Conservation (phyloP, 371 early-diverging fungal genomes). For the Syncephalastrum contaminatum region DNA sequence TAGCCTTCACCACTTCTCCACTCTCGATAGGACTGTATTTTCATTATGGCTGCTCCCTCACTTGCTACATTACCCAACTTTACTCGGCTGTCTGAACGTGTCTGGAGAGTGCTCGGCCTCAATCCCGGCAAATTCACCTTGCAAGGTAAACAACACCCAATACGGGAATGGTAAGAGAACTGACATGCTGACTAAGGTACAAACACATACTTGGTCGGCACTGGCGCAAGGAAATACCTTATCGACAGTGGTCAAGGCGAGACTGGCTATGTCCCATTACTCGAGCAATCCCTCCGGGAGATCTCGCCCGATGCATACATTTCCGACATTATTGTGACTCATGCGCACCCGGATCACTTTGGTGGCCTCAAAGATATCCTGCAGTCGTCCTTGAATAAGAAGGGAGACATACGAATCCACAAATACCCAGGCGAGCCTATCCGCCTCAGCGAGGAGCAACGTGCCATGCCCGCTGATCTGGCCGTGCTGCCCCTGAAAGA, state of each 20-base stretch:
- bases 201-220: slow-evolving; percentile 88
- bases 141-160: slow-evolving; percentile 46
- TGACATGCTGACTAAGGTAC: slow-evolving; percentile 55
- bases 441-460: slow-evolving; percentile 9
- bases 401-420: slow-evolving; percentile 26
- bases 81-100: slow-evolving; percentile 46
- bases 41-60: too few relatives aligned
- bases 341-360: slow-evolving; percentile 83
- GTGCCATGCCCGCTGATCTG: slow-evolving; percentile 27
- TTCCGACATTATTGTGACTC: slow-evolving; percentile 79
- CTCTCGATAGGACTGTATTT: too few relatives aligned
- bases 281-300: slow-evolving; percentile 48
- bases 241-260: slow-evolving; percentile 85
- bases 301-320: slow-evolving; percentile 53
- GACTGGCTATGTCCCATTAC: slow-evolving; percentile 58
- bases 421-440: slow-evolving; percentile 19
- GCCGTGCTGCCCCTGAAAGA: slow-evolving; percentile 37
- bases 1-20: too few relatives aligned
- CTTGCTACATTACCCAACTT: slow-evolving; percentile 30
- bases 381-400: slow-evolving; percentile 20
- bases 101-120: slow-evolving; percentile 63
- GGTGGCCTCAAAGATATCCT: slow-evolving; percentile 66
- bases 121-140: slow-evolving; percentile 78
- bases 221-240: slow-evolving; percentile 66
- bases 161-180: too few relatives aligned